Evolutionary conservation across 1,284 basidiomycete genomes (phyloP).

Genomic region (Cystobasidium sp.): DNA sequence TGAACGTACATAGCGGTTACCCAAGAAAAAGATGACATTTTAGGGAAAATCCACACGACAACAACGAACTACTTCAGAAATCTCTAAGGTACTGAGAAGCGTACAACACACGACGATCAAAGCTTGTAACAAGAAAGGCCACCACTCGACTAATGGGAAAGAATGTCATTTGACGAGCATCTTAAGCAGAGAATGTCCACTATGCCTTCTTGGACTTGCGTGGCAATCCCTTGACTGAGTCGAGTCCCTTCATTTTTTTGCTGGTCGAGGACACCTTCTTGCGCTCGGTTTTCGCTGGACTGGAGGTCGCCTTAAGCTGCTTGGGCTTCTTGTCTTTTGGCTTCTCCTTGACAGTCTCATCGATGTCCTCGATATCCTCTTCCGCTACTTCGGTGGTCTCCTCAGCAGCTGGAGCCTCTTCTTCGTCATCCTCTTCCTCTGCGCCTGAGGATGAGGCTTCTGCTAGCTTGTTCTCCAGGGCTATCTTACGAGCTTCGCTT

Average conservation of each 20-base stretch:
- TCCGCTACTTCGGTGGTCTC: constrained; percentile 57
- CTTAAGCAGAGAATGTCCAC: not conserved
- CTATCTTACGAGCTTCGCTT: constrained; percentile 32
- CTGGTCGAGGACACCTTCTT: constrained; percentile 55
- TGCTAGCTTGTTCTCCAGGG: constrained; percentile 44
- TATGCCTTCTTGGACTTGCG: constrained; percentile 39
- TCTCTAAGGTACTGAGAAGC: not conserved
- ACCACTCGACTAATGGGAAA: not conserved
- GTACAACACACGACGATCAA: not conserved
- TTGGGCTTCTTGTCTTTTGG: constrained; percentile 43
- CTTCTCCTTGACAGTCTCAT: constrained; percentile 2
- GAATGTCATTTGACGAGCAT: not conserved
- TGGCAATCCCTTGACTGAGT: constrained; percentile 45
- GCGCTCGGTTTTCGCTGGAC: constrained; percentile 52
- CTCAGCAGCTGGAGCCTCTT: constrained; percentile 1
- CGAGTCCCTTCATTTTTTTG: constrained; percentile 46
- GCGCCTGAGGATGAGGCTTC: constrained; percentile 51
- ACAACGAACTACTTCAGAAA: constrained; percentile 5
- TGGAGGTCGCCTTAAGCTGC: constrained; percentile 32
- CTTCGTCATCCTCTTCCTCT: constrained; percentile 58
- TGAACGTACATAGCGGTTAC: not conserved
- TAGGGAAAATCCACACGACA: not conserved
- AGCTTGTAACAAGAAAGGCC: not conserved
- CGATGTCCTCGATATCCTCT: constrained; percentile 52
- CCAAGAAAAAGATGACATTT: not conserved